Percentiles rank a stretch among this genome's conserved stretches.
These are phyloP conservation scores for Tuber microsphaerosporum DNA, from an alignment of 495 filamentous ascomycete species.

Conservation along the genomic window DNA sequence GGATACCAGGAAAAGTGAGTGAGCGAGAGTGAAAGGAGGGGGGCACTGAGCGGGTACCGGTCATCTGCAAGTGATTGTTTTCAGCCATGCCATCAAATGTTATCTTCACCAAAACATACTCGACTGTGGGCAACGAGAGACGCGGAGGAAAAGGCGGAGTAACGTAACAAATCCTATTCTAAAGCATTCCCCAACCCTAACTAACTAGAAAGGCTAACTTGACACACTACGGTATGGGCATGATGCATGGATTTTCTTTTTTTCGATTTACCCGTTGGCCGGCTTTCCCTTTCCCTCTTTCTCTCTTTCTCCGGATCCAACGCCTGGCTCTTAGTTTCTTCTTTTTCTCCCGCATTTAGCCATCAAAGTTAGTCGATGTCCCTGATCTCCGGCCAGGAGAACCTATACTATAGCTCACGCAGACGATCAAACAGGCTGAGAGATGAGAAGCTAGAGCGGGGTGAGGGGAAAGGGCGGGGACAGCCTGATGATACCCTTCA, in stretches of 20 bases:
- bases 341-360: not conserved
- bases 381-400: not conserved
- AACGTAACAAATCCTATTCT: not conserved
- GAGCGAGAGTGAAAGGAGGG: not conserved
- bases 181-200: not conserved
- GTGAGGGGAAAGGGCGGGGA: not conserved
- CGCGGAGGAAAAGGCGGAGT: not conserved
- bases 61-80: not conserved
- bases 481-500: not conserved
- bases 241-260: not conserved
- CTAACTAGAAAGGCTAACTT: not conserved
- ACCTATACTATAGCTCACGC: slow-evolving; percentile 1
- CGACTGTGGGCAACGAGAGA: not conserved
- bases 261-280: not conserved
- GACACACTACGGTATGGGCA: not conserved
- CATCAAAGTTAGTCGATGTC: not conserved
- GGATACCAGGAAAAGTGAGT: not conserved
- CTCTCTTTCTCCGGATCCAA: not conserved
- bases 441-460: not conserved
- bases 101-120: not conserved
- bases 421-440: slow-evolving; percentile 14
- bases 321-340: not conserved
- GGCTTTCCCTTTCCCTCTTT: not conserved
- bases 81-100: not conserved
- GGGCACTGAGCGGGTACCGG: not conserved